phyloP scores from a whole-genome alignment of 148 eudicot species.

The Simmondsia chinensis region DNA sequence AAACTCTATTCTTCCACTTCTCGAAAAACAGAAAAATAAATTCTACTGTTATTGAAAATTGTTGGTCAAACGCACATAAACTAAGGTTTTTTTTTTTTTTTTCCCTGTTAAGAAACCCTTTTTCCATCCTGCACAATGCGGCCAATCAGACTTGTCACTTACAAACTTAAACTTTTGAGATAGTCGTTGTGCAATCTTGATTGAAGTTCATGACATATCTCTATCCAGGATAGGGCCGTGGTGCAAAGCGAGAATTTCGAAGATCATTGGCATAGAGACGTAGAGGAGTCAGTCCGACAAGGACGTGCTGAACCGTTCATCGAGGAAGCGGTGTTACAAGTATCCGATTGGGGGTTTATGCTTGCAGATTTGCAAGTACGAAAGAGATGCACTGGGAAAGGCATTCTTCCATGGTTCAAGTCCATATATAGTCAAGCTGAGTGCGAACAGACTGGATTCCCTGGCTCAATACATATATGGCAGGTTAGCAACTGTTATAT shows the following conservation, averaged over 20 bases:
- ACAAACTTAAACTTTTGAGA: too few species aligned
- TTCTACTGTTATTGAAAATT: too few species aligned
- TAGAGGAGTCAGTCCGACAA: constrained; percentile 82
- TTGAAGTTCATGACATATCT: background rate
- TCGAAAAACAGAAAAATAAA: too few species aligned
- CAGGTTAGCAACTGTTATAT: constrained; percentile 39
- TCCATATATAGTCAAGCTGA: constrained; percentile 59
- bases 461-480: constrained; percentile 83
- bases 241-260: constrained; percentile 40
- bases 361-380: constrained; percentile 63
- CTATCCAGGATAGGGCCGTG: constrained; percentile 56
- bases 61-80: too few species aligned
- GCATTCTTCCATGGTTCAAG: constrained; percentile 65
- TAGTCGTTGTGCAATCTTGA: background rate
- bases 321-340: constrained; percentile 70
- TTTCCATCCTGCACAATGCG: too few species aligned
- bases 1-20: too few species aligned
- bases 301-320: constrained; percentile 45
- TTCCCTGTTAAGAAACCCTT: too few species aligned
- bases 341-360: constrained; percentile 81
- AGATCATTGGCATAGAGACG: constrained; percentile 84
- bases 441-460: constrained; percentile 65
- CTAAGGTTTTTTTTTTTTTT: too few species aligned
- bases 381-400: constrained; percentile 56
- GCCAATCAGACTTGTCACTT: too few species aligned